A percentile compares a stretch with the other conserved stretches of the same genome.
Evolutionary conservation across 495 filamentous ascomycete genomes (phyloP).

Genomic region (Penicillium ucsense): DNA sequence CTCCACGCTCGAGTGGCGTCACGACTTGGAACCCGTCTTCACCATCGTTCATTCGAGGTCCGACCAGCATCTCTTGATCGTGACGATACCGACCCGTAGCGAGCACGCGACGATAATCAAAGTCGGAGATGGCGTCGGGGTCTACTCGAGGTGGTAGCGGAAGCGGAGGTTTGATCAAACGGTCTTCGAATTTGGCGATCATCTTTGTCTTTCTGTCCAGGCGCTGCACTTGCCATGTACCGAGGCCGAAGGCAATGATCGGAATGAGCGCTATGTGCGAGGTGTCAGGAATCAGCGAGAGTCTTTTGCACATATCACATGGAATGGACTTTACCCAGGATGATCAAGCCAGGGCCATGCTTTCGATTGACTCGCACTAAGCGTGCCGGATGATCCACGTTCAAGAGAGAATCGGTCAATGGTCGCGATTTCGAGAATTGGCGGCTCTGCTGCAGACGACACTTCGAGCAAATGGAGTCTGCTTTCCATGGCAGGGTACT

Average conservation of each 20-base stretch:
- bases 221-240: conserved; percentile 93
- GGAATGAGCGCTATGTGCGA: conserved; percentile 70
- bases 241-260: conserved; percentile 78
- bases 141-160: conserved; percentile 80
- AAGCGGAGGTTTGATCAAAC: conserved; percentile 73
- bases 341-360: conserved; percentile 73
- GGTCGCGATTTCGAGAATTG: conserved; percentile 15
- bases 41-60: conserved; percentile 80
- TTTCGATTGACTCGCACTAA: conserved; percentile 62
- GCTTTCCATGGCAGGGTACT: conserved; percentile 14
- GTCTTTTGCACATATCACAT: neutral
- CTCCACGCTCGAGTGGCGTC: conserved; percentile 72
- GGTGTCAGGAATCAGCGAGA: neutral
- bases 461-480: conserved; percentile 30
- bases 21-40: conserved; percentile 84
- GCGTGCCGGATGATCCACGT: conserved; percentile 74
- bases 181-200: conserved; percentile 82
- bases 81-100: conserved; percentile 70
- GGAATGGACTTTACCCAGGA: conserved; percentile 51
- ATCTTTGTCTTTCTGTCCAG: conserved; percentile 88
- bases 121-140: conserved; percentile 66
- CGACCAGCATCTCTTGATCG: conserved; percentile 92
- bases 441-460: conserved; percentile 29
- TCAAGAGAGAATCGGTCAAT: conserved; percentile 38
- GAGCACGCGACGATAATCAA: conserved; percentile 82